Evolutionary conservation across 2,329 filamentous ascomycete species (phyloP).

Genomic region (Colletotrichum musicola): DNA sequence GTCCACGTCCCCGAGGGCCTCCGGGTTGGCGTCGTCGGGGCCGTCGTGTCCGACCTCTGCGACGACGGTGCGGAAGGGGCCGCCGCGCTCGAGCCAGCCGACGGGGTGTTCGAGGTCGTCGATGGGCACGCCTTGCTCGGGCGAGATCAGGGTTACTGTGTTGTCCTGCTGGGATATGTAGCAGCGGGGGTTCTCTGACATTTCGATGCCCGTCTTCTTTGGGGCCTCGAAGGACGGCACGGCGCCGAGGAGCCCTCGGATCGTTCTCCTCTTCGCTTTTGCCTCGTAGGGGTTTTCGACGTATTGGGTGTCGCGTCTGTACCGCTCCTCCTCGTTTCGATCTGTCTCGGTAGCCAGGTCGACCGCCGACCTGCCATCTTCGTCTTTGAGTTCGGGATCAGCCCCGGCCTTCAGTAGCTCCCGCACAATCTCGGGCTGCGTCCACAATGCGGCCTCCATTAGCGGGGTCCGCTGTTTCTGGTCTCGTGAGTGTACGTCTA

Average conservation of each 20-base stretch:
- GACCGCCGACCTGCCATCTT: not conserved
- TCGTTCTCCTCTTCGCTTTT: not conserved
- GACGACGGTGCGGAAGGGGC: not conserved
- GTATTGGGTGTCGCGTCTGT: not conserved
- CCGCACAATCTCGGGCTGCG: not conserved
- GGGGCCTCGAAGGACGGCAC: not conserved
- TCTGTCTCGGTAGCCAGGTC: not conserved
- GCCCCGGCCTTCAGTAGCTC: not conserved
- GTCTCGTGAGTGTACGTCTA: not conserved
- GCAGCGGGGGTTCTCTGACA: not conserved
- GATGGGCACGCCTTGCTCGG: not conserved
- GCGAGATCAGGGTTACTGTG: not conserved
- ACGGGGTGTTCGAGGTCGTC: not conserved
- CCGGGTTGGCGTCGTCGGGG: not conserved
- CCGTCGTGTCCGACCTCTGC: not conserved
- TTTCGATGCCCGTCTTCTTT: not conserved
- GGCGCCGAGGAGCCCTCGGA: not conserved
- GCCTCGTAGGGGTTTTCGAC: not conserved
- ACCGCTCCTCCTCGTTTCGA: not conserved
- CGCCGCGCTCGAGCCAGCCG: not conserved
- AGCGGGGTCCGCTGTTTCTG: not conserved
- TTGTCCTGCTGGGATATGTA: not conserved
- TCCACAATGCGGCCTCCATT: not conserved
- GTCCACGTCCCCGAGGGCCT: not conserved
- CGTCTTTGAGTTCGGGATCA: not conserved